Evolutionary conservation across 148 eudicot species (phyloP).

Genomic region (Bassia scoparia): DNA sequence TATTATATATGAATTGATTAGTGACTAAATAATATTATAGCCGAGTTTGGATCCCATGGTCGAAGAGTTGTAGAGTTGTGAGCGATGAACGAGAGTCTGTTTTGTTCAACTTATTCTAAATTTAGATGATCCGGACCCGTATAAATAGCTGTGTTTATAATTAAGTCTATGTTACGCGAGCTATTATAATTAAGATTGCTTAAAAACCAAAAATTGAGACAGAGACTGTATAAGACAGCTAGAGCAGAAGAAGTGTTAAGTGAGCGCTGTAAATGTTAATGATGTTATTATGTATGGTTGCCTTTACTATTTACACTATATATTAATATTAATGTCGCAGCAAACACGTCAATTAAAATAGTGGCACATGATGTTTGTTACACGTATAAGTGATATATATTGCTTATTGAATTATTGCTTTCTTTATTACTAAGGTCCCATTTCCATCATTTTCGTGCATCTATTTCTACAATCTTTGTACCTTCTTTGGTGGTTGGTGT

Average conservation of each 20-base stretch:
- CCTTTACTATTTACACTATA: background rate
- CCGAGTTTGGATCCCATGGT: no score
- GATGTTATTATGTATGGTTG: background rate
- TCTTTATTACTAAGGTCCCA: constrained; percentile 13
- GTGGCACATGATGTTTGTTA: constrained; percentile 26
- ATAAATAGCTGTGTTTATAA: no score
- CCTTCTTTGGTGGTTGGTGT: constrained; percentile 10
- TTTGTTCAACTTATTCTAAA: no score
- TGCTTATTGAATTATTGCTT: background rate
- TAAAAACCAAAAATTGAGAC: background rate
- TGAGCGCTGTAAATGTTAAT: background rate
- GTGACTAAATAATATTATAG: no score
- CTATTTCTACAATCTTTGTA: background rate
- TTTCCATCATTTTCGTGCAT: constrained; percentile 6
- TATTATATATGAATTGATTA: no score
- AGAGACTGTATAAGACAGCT: background rate
- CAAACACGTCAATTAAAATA: constrained; percentile 28
- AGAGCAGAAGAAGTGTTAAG: background rate
- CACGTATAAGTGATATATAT: background rate
- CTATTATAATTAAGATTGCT: no score
- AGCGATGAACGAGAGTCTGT: no score
- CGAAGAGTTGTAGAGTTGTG: no score
- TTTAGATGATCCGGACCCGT: no score
- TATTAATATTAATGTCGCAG: constrained; percentile 22
- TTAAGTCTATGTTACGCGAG: no score